A percentile compares a stretch with the other conserved stretches of the same genome.
These are phyloP conservation scores for Ascochyta koolunga DNA, from an alignment of 2,329 filamentous ascomycete genomes.

Conservation along the genomic window DNA sequence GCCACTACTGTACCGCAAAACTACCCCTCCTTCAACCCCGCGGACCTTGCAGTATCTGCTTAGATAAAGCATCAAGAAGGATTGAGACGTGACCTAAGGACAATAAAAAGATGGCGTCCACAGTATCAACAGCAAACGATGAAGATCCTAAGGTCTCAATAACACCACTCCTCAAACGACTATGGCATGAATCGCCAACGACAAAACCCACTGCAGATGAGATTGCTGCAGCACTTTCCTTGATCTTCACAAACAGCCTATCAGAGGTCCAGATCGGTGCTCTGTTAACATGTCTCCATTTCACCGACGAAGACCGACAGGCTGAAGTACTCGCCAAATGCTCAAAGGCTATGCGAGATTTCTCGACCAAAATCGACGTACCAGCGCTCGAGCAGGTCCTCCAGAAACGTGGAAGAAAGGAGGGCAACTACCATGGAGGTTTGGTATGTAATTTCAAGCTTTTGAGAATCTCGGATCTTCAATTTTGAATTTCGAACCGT, in stretches of 20 bases:
- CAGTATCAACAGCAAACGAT: constrained; percentile 34
- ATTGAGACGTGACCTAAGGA: neutral
- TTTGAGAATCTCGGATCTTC: neutral
- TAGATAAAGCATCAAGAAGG: constrained; percentile 15
- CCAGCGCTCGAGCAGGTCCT: constrained; percentile 67
- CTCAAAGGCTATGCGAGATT: constrained; percentile 81
- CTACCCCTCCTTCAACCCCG: constrained; percentile 22
- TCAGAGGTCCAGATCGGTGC: constrained; percentile 88
- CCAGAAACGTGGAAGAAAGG: constrained; percentile 63
- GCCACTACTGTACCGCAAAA: constrained; percentile 4
- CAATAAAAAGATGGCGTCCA: constrained; percentile 14
- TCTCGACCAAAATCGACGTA: constrained; percentile 74
- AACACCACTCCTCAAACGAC: constrained; percentile 73
- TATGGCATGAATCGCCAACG: constrained; percentile 64
- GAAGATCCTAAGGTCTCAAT: constrained; percentile 57
- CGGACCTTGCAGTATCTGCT: constrained; percentile 9
- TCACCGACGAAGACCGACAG: constrained; percentile 82
- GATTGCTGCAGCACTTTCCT: constrained; percentile 85
- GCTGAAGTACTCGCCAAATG: constrained; percentile 87
- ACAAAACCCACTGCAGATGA: constrained; percentile 69
- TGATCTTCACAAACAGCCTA: constrained; percentile 89
- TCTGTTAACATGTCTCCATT: constrained; percentile 88
- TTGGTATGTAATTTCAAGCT: constrained; percentile 63
- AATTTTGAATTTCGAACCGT: neutral
- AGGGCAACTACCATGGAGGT: constrained; percentile 80